Base-by-base conservation (phyloP, 208 protist genomes). In the Leishmania major region DNA sequence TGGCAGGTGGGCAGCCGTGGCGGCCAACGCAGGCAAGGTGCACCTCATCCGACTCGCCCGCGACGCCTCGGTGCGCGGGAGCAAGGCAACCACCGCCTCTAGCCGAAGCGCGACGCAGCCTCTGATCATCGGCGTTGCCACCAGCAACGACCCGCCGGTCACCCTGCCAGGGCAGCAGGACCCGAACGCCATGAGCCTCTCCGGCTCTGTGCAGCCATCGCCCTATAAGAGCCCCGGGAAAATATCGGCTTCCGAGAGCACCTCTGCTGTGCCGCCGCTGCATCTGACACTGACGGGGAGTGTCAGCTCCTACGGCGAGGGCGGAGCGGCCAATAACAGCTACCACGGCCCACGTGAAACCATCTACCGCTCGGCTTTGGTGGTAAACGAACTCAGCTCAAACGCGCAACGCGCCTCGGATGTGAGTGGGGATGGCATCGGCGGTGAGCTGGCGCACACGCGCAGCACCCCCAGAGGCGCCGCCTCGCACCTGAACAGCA, bases 21-120 rank as follows among this genome's bases (percentile, higher is more conserved):
- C 94, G 17, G 96, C 94, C 37, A 96, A 96, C 78, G 89, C 84
- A 40, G 94, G 94, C 43, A 93, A 95, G 77, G 78, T 97, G 22
- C 94, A 97, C 79, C 95, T 96, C 78, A 82, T 97, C 8, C 88
- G 92, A 40, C 93, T 96, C 81, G 73, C 87, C 5, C 79, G 85
- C 8, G 83, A 94, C 51, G 77, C 57, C 28, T 45, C 82, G 8
- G 66, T 88, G n/a, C 53, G 37, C 75, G 85, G 85, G 59, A 88
- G 79, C 69, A 86, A 87, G 66, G 83, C 82, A 2, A 59, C 15
- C 1, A 28, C 66, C 1, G 31, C 66, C 1, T 57, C 71, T 0
- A 0, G n/a, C 25, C 25, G 22, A 25, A 28, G 66, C 1, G 10
- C n/a, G 45, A 10, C 37, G 60, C 57, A 57, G 67, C 66, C 28